Evolutionary conservation across 805 yeast species (phyloP), one percentile per base, ranked within the genome.

Genomic region (Candida vartiovaarae): DNA sequence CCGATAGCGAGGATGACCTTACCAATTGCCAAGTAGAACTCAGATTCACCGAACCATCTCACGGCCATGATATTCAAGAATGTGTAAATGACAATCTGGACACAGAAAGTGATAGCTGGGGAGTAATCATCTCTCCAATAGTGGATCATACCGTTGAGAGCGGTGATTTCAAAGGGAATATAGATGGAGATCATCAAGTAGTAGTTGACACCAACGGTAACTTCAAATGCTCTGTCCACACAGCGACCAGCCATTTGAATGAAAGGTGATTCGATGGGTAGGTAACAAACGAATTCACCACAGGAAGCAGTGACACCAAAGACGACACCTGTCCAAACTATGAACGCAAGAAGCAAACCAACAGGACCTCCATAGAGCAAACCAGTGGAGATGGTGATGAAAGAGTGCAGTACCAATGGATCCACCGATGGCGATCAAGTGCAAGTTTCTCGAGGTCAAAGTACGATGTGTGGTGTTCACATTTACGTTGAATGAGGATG

Each of bases 331-430:
- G 76, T 74, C 29, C 75, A 68, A 32, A 76, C 57, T 35, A 63
- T 57, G 69, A 79, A 74, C 50, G 80, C 80, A 32, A 55, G 48
- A 8, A 54, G 32, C 15, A 54, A 36, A 31, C 56, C 53, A 25
- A 72, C 60, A 27, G 91, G 90, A 32, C 91, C 91, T 58, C 87
- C 84, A 28, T 72, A 67, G 29, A 69, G 49, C 39, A 84, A 64
- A 5, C 84, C 76, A 26, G 44, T 32, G 32, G 40, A 32, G 28
- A 32, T 34, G 5, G 37, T 33, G 27, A 86, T 82, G 49, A 86
- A 86, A 77, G 42, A 85, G 69, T 57, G 93, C 95, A 7, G 91
- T 82, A 54, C 95, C 95, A 52, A 86, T 84, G 47, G 84, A 75
- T 36, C 91, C 90, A 52, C 91, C 93, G 48, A 85, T 70, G 40